These are phyloP conservation scores for Daldinia caldariorum DNA, from an alignment of 495 filamentous ascomycete species.

Conservation along the genomic window DNA sequence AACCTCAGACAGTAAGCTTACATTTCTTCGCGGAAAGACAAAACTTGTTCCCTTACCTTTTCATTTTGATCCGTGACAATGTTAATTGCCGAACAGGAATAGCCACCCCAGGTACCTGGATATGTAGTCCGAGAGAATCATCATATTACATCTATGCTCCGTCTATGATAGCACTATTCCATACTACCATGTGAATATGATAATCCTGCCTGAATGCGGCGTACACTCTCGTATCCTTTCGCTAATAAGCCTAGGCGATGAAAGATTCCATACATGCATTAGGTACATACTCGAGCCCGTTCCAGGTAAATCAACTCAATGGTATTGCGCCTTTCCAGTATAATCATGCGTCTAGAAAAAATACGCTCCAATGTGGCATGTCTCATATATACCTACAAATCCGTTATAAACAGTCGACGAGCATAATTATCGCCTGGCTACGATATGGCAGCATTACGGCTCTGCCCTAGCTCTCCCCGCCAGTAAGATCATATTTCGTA, in stretches of 20 bases:
- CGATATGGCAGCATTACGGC: neutral
- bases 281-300: neutral
- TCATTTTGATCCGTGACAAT: too few relatives aligned
- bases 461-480: neutral
- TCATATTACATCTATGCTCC: too few relatives aligned
- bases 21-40: too few relatives aligned
- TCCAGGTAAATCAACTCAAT: conserved; percentile 11
- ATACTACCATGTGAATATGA: too few relatives aligned
- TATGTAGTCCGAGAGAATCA: too few relatives aligned
- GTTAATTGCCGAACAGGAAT: too few relatives aligned
- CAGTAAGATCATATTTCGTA: conserved; percentile 51
- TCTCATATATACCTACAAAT: conserved; percentile 10
- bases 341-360: conserved; percentile 16
- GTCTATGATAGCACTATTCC: too few relatives aligned
- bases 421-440: neutral
- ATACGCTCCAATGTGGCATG: conserved; percentile 10
- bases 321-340: conserved; percentile 15
- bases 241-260: neutral
- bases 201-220: too few relatives aligned
- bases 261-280: neutral
- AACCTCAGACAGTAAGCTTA: too few relatives aligned
- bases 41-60: too few relatives aligned
- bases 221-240: neutral
- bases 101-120: too few relatives aligned
- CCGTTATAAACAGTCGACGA: conserved; percentile 16